phyloP scores from a whole-genome alignment of 2,329 filamentous ascomycete species.

The Sporothrix euskadiensis region DNA sequence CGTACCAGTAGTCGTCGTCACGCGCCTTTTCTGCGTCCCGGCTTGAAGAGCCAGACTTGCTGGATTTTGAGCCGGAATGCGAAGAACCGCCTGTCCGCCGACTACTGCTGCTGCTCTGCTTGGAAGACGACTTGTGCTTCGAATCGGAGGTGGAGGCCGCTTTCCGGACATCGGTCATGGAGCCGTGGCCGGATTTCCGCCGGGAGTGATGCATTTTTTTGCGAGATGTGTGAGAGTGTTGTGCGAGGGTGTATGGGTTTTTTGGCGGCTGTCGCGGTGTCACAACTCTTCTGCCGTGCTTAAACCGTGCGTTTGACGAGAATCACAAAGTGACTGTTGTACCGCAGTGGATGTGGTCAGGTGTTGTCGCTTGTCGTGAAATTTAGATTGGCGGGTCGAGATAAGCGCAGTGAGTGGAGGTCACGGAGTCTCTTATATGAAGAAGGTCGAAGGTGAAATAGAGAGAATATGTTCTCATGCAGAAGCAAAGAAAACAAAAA shows the following conservation, averaged over 20 bases:
- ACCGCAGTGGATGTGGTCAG: slow-evolving; percentile 9
- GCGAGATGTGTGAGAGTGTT: slow-evolving; percentile 31
- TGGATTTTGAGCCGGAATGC: slow-evolving; percentile 47
- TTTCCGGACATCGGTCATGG: slow-evolving; percentile 58
- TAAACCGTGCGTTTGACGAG: slow-evolving; percentile 15
- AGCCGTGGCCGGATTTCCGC: slow-evolving; percentile 58
- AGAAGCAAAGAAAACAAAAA: not conserved
- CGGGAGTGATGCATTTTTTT: slow-evolving; percentile 59
- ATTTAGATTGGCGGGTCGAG: slow-evolving; percentile 9
- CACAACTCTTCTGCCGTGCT: slow-evolving; percentile 13
- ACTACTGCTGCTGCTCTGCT: slow-evolving; percentile 35
- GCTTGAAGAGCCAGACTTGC: slow-evolving; percentile 45
- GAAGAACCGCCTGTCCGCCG: slow-evolving; percentile 33
- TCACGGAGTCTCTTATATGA: not conserved
- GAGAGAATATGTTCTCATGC: not conserved
- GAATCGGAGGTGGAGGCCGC: slow-evolving; percentile 42
- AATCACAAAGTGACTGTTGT: not conserved
- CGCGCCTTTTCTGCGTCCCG: slow-evolving; percentile 54
- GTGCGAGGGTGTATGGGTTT: not conserved
- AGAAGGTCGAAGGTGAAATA: not conserved
- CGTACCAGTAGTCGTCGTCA: slow-evolving; percentile 52
- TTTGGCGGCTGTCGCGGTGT: slow-evolving; percentile 4
- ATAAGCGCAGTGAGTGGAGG: not conserved
- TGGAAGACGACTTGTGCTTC: slow-evolving; percentile 44
- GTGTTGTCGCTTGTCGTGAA: slow-evolving; percentile 10